phyloP scores from a whole-genome alignment of 2,329 filamentous ascomycete species.

The Corynespora cassiicola region DNA sequence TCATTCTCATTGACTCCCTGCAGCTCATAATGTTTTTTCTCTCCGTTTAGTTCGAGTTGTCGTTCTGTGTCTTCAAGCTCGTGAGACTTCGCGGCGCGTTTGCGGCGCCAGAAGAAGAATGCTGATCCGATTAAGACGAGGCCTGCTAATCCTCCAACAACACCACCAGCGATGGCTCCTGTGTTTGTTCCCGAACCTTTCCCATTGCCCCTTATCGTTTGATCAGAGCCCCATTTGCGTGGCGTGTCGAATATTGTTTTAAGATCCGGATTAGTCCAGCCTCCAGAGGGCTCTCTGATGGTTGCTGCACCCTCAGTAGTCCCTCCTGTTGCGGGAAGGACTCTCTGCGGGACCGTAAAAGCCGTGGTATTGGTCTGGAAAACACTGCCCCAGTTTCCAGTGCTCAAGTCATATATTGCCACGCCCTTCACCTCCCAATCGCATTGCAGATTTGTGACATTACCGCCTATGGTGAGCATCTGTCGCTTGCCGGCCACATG shows the following conservation, averaged over 20 bases:
- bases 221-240: constrained; percentile 7
- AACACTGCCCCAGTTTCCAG: constrained; percentile 20
- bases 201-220: not conserved
- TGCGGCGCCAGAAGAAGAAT: constrained; percentile 15
- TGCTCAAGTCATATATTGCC: constrained; percentile 19
- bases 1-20: constrained; percentile 19
- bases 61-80: constrained; percentile 15
- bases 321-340: constrained; percentile 16
- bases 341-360: constrained; percentile 12
- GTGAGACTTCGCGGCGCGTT: constrained; percentile 9
- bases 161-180: constrained; percentile 24
- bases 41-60: constrained; percentile 5
- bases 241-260: constrained; percentile 18
- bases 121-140: constrained; percentile 16
- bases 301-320: constrained; percentile 19
- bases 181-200: constrained; percentile 12
- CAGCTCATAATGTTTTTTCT: constrained; percentile 21
- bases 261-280: constrained; percentile 19
- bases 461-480: constrained; percentile 49
- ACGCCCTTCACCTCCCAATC: constrained; percentile 30
- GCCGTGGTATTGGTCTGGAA: constrained; percentile 14
- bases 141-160: constrained; percentile 18
- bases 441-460: constrained; percentile 13
- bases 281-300: constrained; percentile 19
- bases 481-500: constrained; percentile 43